Evolutionary conservation across 2,329 filamentous ascomycete genomes (phyloP), one percentile per base, ranked within the genome.

Genomic region (Ilyonectria destructans): DNA sequence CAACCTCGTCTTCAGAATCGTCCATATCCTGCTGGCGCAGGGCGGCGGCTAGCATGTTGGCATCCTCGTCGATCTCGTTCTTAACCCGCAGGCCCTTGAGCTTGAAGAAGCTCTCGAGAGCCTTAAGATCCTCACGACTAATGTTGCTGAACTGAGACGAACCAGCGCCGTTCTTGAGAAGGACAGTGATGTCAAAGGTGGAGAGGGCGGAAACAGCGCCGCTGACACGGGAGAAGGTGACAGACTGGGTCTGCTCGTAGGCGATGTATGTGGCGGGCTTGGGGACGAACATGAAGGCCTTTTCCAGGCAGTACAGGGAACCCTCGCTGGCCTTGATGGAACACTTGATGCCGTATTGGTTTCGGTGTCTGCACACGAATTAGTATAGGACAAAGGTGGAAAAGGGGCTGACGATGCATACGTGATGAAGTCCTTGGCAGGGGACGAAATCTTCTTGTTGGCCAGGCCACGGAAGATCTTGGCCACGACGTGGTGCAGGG

Each of bases 261-360:
- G 94, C 93, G 68, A 99, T 96, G 83, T 98, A 99, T 1, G 96
- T 98, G 17, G 96, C 95, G 1, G 96, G 96, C 85, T 99, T 99
- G 35, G 96, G 96, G 17, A 99, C 96, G 81, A 99, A 99, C 90
- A 99, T 97, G 82, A 99, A 97, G 8, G 95, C 96, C 84, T 98
- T 98, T 83, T 99, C 96, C 74, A 99, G 85, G 80, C 95, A 98
- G 88, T 97, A 99, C 58, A 99, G 86, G 79, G 97, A 95, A 68
- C 97, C 96, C 84, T 99, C 96, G 81, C 97, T 98, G 61, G 97
- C 97, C 84, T 99, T 99, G 89, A 99, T 98, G n/a, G 95, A 97
- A 83, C 96, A 99, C 85, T 99, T 99, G 83, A 99, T 97, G 66
- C 96, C 96, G 74, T 92, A 94, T 81, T 98, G 95, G 77, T 93